Conservation (phyloP, 371 early-diverging fungal genomes). For the Nematocida sp. region DNA sequence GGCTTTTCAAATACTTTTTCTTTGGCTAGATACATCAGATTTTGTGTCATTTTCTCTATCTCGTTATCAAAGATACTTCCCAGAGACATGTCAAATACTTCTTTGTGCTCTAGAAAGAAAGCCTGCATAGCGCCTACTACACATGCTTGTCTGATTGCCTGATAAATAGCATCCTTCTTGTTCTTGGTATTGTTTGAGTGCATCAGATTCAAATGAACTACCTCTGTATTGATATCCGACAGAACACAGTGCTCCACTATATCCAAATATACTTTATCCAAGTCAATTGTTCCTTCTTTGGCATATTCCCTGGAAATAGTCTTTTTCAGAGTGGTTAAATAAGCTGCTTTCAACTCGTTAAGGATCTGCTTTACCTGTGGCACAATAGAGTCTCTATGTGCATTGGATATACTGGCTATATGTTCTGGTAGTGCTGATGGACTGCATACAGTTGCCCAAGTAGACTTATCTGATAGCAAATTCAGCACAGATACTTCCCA, state of each 20-base stretch:
- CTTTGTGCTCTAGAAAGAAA: slow-evolving; percentile 13
- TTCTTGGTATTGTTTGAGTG: neutral
- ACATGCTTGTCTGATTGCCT: slow-evolving; percentile 22
- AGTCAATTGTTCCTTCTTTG: slow-evolving; percentile 35
- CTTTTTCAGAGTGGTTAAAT: slow-evolving; percentile 20
- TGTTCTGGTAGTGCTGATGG: neutral
- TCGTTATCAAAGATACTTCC: slow-evolving; percentile 31
- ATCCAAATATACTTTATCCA: slow-evolving; percentile 31
- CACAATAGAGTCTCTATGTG: neutral
- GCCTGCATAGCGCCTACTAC: slow-evolving; percentile 40
- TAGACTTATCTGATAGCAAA: neutral
- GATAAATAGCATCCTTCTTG: neutral
- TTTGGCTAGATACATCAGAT: slow-evolving; percentile 30
- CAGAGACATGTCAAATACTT: neutral
- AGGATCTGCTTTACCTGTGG: slow-evolving; percentile 1
- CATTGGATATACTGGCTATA: neutral
- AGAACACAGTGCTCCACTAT: slow-evolving; percentile 10
- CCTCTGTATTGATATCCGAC: slow-evolving; percentile 38
- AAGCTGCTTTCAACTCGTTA: neutral
- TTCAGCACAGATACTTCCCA: slow-evolving; percentile 22
- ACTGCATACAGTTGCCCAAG: neutral
- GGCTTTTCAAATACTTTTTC: slow-evolving; percentile 38
- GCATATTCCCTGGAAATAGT: slow-evolving; percentile 37
- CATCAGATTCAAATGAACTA: slow-evolving; percentile 13
- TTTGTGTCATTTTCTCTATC: slow-evolving; percentile 51